These are phyloP conservation scores for Psilocybe azurescens DNA, from an alignment of 768 basidiomycete genomes.

Conservation along the genomic window DNA sequence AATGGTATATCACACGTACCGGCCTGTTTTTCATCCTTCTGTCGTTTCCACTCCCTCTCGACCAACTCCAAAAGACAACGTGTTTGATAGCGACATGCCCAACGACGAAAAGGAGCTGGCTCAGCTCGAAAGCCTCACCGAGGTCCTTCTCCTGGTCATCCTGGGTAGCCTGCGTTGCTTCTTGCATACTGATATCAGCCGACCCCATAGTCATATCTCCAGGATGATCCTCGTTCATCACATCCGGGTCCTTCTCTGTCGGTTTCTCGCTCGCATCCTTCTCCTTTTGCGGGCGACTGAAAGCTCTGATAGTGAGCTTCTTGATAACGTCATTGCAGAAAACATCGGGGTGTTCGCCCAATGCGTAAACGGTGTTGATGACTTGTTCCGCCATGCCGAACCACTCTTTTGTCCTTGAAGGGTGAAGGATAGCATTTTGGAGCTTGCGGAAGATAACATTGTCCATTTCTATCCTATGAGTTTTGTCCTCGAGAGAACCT, in stretches of 20 bases:
- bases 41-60: slow-evolving; percentile 94
- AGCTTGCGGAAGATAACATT: slow-evolving; percentile 85
- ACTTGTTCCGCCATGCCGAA: slow-evolving; percentile 97
- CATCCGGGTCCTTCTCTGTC: slow-evolving; percentile 35
- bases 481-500: slow-evolving; percentile 91
- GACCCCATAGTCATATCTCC: slow-evolving; percentile 35
- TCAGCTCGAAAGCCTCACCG: slow-evolving; percentile 86
- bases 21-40: slow-evolving; percentile 87
- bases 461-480: slow-evolving; percentile 85
- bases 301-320: slow-evolving; percentile 77
- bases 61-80: slow-evolving; percentile 95
- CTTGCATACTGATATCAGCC: slow-evolving; percentile 31
- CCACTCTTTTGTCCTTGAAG: slow-evolving; percentile 90
- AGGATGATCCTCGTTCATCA: slow-evolving; percentile 61
- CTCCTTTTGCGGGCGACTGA: slow-evolving; percentile 43
- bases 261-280: slow-evolving; percentile 16
- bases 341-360: slow-evolving; percentile 91
- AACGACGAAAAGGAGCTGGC: slow-evolving; percentile 93
- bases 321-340: slow-evolving; percentile 84
- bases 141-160: slow-evolving; percentile 49
- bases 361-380: slow-evolving; percentile 93
- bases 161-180: slow-evolving; percentile 31
- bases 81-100: slow-evolving; percentile 99
- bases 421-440: slow-evolving; percentile 78
- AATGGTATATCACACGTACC: slow-evolving; percentile 48